phyloP scores from a whole-genome alignment of 495 filamentous ascomycete species.

The Aspergillus asperescens region DNA sequence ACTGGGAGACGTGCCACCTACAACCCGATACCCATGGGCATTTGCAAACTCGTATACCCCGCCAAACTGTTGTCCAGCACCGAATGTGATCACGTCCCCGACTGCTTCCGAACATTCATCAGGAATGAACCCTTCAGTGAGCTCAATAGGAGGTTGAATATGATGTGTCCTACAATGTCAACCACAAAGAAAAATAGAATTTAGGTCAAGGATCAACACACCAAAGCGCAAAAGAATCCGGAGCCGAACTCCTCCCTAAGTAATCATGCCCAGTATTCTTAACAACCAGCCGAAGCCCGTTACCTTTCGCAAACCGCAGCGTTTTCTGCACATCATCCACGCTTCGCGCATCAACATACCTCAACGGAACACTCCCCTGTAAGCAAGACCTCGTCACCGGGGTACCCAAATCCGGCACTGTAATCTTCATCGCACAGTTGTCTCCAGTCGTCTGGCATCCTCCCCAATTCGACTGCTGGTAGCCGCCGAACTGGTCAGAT shows the following conservation, averaged over 20 bases:
- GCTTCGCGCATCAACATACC: conserved; percentile 12
- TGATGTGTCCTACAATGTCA: conserved; percentile 22
- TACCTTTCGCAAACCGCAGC: conserved; percentile 12
- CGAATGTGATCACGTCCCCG: conserved; percentile 19
- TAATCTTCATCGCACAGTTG: conserved; percentile 1
- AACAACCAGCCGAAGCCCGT: conserved; percentile 35
- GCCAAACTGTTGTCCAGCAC: conserved; percentile 21
- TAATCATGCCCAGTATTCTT: conserved; percentile 46
- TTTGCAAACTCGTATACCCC: conserved; percentile 25
- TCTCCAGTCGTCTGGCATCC: conserved; percentile 16
- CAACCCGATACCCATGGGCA: conserved; percentile 17
- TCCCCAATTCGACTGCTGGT: conserved; percentile 12
- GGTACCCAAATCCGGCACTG: not conserved
- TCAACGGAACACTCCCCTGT: conserved; percentile 15
- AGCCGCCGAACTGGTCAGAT: conserved; percentile 10
- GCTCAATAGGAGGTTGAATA: conserved; percentile 19
- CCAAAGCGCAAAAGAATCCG: conserved; percentile 28
- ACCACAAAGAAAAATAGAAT: conserved; percentile 21
- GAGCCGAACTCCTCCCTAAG: conserved; percentile 11
- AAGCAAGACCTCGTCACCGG: not conserved
- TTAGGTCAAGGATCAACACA: conserved; percentile 26
- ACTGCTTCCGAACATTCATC: conserved; percentile 13
- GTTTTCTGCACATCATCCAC: conserved; percentile 16
- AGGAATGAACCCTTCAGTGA: conserved; percentile 5
- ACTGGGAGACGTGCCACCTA: conserved; percentile 16